Evolutionary conservation across 2,329 filamentous ascomycete genomes (phyloP).

Genomic region (Diaporthe humulicola): DNA sequence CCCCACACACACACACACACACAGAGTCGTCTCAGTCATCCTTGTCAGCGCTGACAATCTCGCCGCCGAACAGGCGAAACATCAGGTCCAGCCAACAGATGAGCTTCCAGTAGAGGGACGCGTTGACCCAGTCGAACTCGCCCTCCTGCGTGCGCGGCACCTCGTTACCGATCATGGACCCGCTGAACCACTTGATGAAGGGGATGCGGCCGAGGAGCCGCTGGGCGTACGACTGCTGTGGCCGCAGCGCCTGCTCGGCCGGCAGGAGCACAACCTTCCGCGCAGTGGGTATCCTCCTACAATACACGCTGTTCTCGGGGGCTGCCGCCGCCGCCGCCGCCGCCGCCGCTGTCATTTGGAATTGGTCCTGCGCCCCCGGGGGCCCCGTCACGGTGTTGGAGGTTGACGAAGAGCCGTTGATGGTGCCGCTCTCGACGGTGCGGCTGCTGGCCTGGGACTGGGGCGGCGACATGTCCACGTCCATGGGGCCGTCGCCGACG

Average conservation of each 20-base stretch:
- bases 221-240: slow-evolving; percentile 75
- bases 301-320: slow-evolving; percentile 60
- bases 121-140: slow-evolving; percentile 81
- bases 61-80: slow-evolving; percentile 70
- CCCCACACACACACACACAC: too few species aligned
- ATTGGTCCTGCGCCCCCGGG: slow-evolving; percentile 42
- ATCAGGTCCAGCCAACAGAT: slow-evolving; percentile 73
- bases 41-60: slow-evolving; percentile 69
- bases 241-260: slow-evolving; percentile 78
- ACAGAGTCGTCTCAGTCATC: slow-evolving; percentile 65
- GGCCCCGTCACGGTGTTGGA: slow-evolving; percentile 53
- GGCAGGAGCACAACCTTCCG: slow-evolving; percentile 75
- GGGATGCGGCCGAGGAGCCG: slow-evolving; percentile 75
- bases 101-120: slow-evolving; percentile 76
- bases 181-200: slow-evolving; percentile 79
- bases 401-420: slow-evolving; percentile 59
- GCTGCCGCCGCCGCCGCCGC: slow-evolving; percentile 10
- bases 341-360: slow-evolving; percentile 14
- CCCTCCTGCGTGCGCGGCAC: slow-evolving; percentile 80
- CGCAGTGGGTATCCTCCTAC: slow-evolving; percentile 75
- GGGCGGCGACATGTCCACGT: slow-evolving; percentile 56
- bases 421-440: slow-evolving; percentile 70
- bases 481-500: slow-evolving; percentile 37
- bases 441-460: slow-evolving; percentile 65
- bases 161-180: slow-evolving; percentile 79